These are phyloP conservation scores for Eudorina sp. DNA, from an alignment of 139 green algal species.

Conservation along the genomic window DNA sequence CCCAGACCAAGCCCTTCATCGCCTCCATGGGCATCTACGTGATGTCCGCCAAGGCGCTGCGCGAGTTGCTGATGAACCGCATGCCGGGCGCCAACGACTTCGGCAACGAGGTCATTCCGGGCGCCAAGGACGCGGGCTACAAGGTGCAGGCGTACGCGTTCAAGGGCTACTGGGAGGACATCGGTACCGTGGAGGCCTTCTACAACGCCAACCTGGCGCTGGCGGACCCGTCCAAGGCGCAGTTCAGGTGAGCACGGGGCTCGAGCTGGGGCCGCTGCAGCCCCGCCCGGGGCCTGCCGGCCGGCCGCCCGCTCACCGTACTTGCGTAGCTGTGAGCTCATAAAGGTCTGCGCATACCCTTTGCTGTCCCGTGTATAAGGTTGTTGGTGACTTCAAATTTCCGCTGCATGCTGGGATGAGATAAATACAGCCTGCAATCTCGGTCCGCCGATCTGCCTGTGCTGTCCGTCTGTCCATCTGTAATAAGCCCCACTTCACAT, in stretches of 20 bases:
- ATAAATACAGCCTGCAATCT: too few relatives aligned
- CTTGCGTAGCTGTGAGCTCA: too few relatives aligned
- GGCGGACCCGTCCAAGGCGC: constrained; percentile 82
- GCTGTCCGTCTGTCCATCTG: too few relatives aligned
- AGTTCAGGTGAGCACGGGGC: constrained; percentile 89
- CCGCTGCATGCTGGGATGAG: too few relatives aligned
- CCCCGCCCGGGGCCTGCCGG: too few relatives aligned
- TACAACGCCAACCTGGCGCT: constrained; percentile 97
- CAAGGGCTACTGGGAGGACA: constrained; percentile 96
- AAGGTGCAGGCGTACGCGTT: constrained; percentile 87
- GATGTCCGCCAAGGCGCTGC: constrained; percentile 79
- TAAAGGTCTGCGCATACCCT: too few relatives aligned
- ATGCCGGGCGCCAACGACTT: constrained; percentile 91
- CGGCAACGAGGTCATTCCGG: constrained; percentile 89
- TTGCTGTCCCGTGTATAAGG: too few relatives aligned
- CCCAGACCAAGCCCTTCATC: constrained; percentile 95
- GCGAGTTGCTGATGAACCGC: constrained; percentile 78
- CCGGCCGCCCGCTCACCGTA: too few relatives aligned
- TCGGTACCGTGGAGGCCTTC: constrained; percentile 97
- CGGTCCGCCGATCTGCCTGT: too few relatives aligned
- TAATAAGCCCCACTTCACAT: too few relatives aligned
- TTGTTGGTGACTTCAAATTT: too few relatives aligned
- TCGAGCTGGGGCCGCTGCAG: too few relatives aligned
- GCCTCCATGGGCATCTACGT: constrained; percentile 99
- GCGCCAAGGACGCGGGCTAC: constrained; percentile 78